Evolutionary conservation across 129 eudicot species (phyloP).

Genomic region (Flaveria robusta): DNA sequence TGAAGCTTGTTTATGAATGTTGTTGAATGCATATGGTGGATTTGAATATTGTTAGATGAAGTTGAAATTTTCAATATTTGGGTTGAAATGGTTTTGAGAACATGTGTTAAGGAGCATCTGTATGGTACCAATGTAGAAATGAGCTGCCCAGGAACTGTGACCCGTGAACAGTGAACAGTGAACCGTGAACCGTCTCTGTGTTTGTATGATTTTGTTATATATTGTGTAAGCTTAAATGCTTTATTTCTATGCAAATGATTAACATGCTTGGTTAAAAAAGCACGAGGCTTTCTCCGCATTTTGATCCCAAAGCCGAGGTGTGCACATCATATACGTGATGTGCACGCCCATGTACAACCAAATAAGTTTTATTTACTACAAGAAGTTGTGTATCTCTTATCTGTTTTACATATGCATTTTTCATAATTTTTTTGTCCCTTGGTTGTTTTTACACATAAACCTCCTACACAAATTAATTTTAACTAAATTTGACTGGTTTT

Average conservation of each 20-base stretch:
- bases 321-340: too few species aligned
- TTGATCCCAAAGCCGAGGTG: too few species aligned
- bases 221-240: background rate
- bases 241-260: background rate
- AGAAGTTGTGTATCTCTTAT: too few species aligned
- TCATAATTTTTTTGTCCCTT: too few species aligned
- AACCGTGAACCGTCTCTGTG: background rate
- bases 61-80: background rate
- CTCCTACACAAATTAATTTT: too few species aligned
- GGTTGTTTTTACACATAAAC: too few species aligned
- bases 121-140: conserved; percentile 1
- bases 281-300: too few species aligned
- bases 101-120: conserved; percentile 7
- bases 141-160: background rate
- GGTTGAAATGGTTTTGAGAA: background rate
- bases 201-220: conserved; percentile 4
- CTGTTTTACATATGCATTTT: too few species aligned
- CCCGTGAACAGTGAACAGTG: too few species aligned
- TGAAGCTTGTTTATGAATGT: background rate
- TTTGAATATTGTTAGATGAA: background rate
- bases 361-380: too few species aligned
- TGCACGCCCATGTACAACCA: too few species aligned
- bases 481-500: too few species aligned
- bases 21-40: background rate
- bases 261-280: background rate